Conservation (phyloP, 805 yeast species). For the Sungouiozyma intestinalis region DNA sequence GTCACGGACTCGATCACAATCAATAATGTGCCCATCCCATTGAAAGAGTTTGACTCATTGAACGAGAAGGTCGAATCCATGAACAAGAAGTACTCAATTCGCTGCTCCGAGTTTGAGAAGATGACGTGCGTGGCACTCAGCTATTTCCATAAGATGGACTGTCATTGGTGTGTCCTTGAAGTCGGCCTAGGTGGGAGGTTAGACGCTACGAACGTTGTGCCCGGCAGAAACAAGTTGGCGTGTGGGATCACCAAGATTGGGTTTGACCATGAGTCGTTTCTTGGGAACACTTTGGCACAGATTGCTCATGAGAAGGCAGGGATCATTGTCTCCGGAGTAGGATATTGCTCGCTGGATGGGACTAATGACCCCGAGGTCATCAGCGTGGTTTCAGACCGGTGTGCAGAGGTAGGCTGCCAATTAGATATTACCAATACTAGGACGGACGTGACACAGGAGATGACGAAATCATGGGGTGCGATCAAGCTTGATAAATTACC, state of each 20-base stretch:
- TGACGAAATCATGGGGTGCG: conserved; percentile 25
- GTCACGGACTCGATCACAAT: conserved; percentile 70
- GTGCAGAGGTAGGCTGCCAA: conserved; percentile 26
- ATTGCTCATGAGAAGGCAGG: conserved; percentile 85
- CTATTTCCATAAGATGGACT: conserved; percentile 48
- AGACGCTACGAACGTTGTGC: conserved; percentile 79
- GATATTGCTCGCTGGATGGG: conserved; percentile 60
- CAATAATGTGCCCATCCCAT: conserved; percentile 45
- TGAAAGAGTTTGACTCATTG: conserved; percentile 35
- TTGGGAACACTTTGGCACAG: conserved; percentile 54
- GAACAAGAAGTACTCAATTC: conserved; percentile 35
- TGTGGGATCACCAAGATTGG: conserved; percentile 81
- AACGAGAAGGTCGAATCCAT: conserved; percentile 33
- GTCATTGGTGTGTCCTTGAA: conserved; percentile 76
- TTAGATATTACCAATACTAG: conserved; percentile 18
- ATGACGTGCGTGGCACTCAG: conserved; percentile 79
- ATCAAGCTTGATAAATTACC: conserved; percentile 36
- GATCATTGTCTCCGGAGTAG: conserved; percentile 43
- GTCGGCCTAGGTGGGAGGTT: conserved; percentile 88
- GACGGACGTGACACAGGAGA: conserved; percentile 6
- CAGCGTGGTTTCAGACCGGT: conserved; percentile 32
- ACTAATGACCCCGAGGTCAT: conserved; percentile 47
- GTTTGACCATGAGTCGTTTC: conserved; percentile 67
- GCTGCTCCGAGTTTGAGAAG: conserved; percentile 82
- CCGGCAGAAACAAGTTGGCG: conserved; percentile 37